Base-by-base conservation (phyloP, 1,139 yeast genomes). In the Saccharomyces hybrid region DNA sequence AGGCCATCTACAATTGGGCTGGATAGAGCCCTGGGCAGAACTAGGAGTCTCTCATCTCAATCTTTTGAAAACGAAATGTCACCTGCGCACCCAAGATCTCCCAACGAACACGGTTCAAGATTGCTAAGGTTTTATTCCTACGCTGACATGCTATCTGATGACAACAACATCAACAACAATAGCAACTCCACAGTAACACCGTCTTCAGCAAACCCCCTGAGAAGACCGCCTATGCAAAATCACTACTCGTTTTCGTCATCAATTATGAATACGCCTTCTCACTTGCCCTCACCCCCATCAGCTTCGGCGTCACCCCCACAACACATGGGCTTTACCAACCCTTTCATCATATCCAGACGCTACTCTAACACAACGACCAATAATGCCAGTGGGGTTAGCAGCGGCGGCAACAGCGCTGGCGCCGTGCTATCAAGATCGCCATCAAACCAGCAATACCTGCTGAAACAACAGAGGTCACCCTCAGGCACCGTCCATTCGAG, bases 71-170 rank as follows among this genome's bases (percentile, higher is more conserved):
- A 46, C 29, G 31, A 46, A 9, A 12, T n/a, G 31, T 26, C 48
- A 12, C 31, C 31, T n/a, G 31, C 31, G 48, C 48, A 46, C 27
- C 31, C 48, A 12, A 46, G 31, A 46, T 47, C 48, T 31, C 14
- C 16, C 5, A 52, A 51, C 26, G 48, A 49, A 19, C 50, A 56
- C 11, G 41, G 32, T 31, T 53, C 55, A 6, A 56, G 56, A 31
- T 56, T 62, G n/a, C 74, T 86, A 44, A 79, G 84, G 51, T 87
- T 87, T 68, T 85, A 82, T 66, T 84, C 93, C 4, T 88, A 85
- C 68, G 95, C 93, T 6, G 96, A 88, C 62, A 80, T 88, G 78
- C 78, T 88, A 59, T 81, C 76, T 61, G 82, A 78, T 64, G 90
- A 85, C 65, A 64, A 66, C 38, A 46, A 42, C 53, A 34, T 19